Evolutionary conservation across 495 filamentous ascomycete species (phyloP).

Genomic region (Annulohypoxylon bovei): DNA sequence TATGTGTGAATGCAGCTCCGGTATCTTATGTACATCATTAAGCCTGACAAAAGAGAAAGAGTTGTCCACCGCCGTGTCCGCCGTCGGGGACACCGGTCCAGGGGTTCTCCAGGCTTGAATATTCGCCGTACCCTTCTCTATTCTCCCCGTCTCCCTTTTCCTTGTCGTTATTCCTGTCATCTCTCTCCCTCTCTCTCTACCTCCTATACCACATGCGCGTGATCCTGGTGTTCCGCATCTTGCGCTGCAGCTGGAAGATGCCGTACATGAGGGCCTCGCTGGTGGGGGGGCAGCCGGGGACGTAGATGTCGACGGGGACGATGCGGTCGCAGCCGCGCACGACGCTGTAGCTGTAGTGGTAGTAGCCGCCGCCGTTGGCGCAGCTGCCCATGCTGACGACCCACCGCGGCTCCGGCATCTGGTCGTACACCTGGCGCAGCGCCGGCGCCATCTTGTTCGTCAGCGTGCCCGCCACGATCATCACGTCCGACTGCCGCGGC

Average conservation of each 20-base stretch:
- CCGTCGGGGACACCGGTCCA: slow-evolving; percentile 1
- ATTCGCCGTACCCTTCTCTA: neutral
- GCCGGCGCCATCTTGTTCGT: slow-evolving; percentile 99
- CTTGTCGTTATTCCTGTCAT: neutral
- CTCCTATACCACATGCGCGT: slow-evolving; percentile 73
- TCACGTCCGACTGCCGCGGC: slow-evolving; percentile 94
- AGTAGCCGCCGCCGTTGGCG: slow-evolving; percentile 93
- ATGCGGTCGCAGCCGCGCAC: slow-evolving; percentile 88
- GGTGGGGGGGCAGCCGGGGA: slow-evolving; percentile 91
- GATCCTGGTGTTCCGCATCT: slow-evolving; percentile 83
- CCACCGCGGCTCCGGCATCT: slow-evolving; percentile 97
- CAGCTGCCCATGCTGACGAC: slow-evolving; percentile 92
- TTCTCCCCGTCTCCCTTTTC: neutral
- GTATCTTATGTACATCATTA: slow-evolving; percentile 39
- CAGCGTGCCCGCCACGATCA: slow-evolving; percentile 96
- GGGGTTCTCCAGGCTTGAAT: neutral
- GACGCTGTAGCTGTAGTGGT: slow-evolving; percentile 92
- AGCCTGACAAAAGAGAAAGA: slow-evolving; percentile 25
- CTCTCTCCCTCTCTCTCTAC: slow-evolving; percentile 44
- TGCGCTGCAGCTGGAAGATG: slow-evolving; percentile 86
- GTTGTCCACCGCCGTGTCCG: slow-evolving; percentile 15
- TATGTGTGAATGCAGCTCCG: slow-evolving; percentile 27
- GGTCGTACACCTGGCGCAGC: slow-evolving; percentile 93
- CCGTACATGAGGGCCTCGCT: slow-evolving; percentile 90
- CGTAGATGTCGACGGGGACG: slow-evolving; percentile 92